Conservation (phyloP, 345 rosid genomes). For the Populus davidiana region DNA sequence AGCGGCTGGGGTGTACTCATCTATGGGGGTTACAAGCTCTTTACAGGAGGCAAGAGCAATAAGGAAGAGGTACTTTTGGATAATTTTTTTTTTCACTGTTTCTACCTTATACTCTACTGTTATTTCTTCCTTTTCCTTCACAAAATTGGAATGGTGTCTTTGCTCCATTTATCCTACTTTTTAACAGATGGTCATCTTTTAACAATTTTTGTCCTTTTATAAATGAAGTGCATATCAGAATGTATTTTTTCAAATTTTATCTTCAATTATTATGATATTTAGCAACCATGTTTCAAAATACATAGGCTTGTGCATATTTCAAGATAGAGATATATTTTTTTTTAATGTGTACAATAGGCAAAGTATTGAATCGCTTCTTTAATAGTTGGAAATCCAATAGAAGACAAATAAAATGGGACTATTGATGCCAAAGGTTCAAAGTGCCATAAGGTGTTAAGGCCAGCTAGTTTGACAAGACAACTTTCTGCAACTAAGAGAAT, state of each 20-base stretch:
- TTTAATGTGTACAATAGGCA: no score
- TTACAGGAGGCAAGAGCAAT: constrained; percentile 32
- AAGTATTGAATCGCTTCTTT: neutral
- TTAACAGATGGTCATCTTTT: neutral
- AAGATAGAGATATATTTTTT: neutral
- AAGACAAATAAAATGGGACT: neutral
- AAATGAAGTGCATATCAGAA: neutral
- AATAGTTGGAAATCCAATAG: neutral
- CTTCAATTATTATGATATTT: neutral
- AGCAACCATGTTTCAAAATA: neutral
- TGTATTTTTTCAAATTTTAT: neutral
- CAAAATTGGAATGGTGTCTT: neutral
- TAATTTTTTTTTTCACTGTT: neutral
- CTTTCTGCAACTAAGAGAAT: neutral
- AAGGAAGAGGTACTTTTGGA: constrained; percentile 27
- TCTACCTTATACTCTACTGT: neutral
- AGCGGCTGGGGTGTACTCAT: constrained; percentile 35
- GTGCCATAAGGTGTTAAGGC: neutral
- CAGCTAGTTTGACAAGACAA: neutral
- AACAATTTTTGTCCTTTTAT: neutral
- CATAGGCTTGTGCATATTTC: neutral
- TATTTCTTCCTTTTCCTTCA: neutral
- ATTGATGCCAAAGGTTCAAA: neutral
- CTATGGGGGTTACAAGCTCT: constrained; percentile 34
- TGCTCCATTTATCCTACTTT: neutral